Base-by-base conservation (phyloP, 148 eudicot species). In the Rhododendron ferrugineum region DNA sequence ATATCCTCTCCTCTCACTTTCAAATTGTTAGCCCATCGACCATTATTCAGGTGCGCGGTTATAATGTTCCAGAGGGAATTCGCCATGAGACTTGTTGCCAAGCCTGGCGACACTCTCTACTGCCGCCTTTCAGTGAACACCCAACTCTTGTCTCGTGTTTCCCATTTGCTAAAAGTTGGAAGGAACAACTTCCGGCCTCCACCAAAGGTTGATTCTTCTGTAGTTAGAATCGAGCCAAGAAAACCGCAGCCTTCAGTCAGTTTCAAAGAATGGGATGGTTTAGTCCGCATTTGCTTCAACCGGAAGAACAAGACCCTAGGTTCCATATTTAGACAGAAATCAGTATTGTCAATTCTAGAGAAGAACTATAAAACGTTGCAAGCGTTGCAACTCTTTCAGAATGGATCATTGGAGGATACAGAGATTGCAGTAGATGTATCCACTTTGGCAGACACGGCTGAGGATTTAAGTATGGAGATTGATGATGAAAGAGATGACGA, bases 11-110 rank as follows among this genome's bases (percentile, higher is more conserved):
- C 98, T n/a, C 93, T 96, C 10, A 93, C 97, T 22, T 90, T 92
- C 86, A 96, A 96, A 78, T 86, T 96, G 86, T 84, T 96, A 50
- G 84, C 91, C 15, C 98, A 95, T 46, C 90, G 92, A 75, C 93
- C 92, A 44, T 87, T 93, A 62, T 96, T 95, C 80, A 88, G 98
- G 85, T 93, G 96, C 79, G 99, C 99, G 23, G 92, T 96, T 44
- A 95, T 96, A 50, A 95, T 96, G 97, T 95, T 94, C 86, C 97
- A 96, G 75, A 91, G 97, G 84, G 98, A 96, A 87, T 96, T 96
- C 70, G 99, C 99, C 6, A 96, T 94, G 97, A 90, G 99, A 87
- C 92, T 96, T 49, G 94, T 95, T 81, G 99, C 99, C 84, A 97
- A 96, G 85, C 96, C 99, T 2, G 99, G 99, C 72, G 99, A 96